Evolutionary conservation across 225 moss, liverwort and hornwort species (phyloP), one percentile per base, ranked within the genome.

Genomic region (Bryum argenteum): DNA sequence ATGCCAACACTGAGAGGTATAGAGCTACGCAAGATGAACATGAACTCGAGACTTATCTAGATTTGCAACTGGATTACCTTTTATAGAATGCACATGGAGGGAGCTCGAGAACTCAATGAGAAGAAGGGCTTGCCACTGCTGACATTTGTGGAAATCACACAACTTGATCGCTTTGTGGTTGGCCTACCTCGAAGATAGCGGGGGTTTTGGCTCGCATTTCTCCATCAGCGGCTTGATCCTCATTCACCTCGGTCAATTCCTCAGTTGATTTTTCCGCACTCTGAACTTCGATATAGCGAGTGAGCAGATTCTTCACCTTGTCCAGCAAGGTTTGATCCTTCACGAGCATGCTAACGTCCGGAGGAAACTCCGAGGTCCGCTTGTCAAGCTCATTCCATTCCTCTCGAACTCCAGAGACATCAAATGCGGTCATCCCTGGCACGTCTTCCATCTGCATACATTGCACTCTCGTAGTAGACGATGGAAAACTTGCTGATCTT

Each of bases 241-340:
- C 74, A 41, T 77, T 71, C 44, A 37, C 19, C 22, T 67, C 76
- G n/a, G 22, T 33, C 69, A 37, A 63, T 14, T 54, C 37, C 33
- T 77, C 75, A 63, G 80, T 81, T 39, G 80, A 76, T 28, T 65
- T 68, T 19, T 71, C 66, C 22, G 80, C 79, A 44, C 79, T 72
- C 42, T 84, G 78, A 39, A 89, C 74, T 69, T 87, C 83, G 75
- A 92, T 90, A 45, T 85, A 91, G 63, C 91, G 88, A 20, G 87
- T 86, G n/a, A 98, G 89, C 65, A 98, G 88, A 61, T 79, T 71
- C 79, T 91, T 98, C 53, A 94, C 89, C 65, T 88, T 91, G 65
- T 98, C 91, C 45, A 98, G 78, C 15, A 94, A 82, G 48, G 70
- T 89, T 74, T 98, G 98, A 83, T 98, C 92, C 83, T 91, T 92